Conservation (phyloP, 2,329 filamentous ascomycete species). For the Paecilomyces sp. region DNA sequence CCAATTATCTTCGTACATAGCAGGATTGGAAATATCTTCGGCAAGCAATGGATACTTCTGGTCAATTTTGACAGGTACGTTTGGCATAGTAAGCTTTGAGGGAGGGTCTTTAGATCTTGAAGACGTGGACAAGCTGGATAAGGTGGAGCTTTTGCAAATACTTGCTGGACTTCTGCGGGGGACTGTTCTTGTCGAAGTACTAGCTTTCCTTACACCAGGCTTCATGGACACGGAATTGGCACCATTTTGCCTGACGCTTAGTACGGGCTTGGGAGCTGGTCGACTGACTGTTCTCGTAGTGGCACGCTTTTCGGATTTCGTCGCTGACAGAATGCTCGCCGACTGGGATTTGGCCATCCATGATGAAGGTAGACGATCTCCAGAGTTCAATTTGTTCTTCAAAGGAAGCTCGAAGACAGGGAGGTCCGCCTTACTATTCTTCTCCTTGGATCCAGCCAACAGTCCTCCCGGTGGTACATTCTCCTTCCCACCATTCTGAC, state of each 20-base stretch:
- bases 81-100: constrained; percentile 25
- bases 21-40: constrained; percentile 49
- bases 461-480: constrained; percentile 49
- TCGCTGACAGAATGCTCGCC: not conserved
- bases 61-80: constrained; percentile 17
- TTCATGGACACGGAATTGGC: constrained; percentile 1
- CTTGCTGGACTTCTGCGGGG: constrained; percentile 1
- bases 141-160: constrained; percentile 7
- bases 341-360: constrained; percentile 5
- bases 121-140: constrained; percentile 7
- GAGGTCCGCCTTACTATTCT: constrained; percentile 6
- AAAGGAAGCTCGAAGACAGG: constrained; percentile 6
- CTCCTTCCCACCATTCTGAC: constrained; percentile 54
- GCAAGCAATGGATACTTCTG: constrained; percentile 45
- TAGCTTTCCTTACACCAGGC: not conserved
- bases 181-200: not conserved
- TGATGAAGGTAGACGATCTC: constrained; percentile 13
- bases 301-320: not conserved
- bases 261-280: constrained; percentile 1
- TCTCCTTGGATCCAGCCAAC: constrained; percentile 11
- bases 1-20: constrained; percentile 58
- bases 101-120: constrained; percentile 17
- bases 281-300: not conserved
- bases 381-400: constrained; percentile 24
- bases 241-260: constrained; percentile 10